A percentile compares a stretch with the other conserved stretches of the same genome.
Conservation (phyloP, 345 rosid genomes). For the Noccaea bulbosa region DNA sequence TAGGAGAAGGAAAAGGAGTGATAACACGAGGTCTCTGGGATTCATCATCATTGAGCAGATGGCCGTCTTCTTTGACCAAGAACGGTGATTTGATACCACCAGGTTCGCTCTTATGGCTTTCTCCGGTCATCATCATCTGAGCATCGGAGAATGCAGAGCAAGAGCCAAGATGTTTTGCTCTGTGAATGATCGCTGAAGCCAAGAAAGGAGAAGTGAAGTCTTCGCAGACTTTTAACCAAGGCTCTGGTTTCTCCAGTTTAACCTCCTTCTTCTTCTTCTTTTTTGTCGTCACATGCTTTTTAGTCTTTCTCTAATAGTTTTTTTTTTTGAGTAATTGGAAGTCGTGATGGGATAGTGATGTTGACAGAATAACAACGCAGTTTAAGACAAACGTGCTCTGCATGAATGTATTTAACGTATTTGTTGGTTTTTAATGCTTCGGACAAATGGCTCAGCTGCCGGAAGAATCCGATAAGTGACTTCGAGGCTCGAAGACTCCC, state of each 20-base stretch:
- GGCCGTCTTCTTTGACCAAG: slow-evolving; percentile 13
- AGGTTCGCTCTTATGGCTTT: slow-evolving; percentile 48
- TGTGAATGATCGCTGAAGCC: slow-evolving; percentile 12
- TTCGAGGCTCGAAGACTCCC: no score
- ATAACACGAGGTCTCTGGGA: slow-evolving; percentile 62
- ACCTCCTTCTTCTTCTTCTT: neutral
- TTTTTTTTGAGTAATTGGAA: no score
- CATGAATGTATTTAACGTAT: no score
- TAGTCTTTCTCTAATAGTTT: neutral
- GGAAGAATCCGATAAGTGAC: no score
- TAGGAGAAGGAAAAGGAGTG: slow-evolving; percentile 85
- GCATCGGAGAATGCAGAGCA: neutral
- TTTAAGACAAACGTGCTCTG: no score
- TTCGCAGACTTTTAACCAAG: slow-evolving; percentile 7
- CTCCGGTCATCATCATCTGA: slow-evolving; percentile 66
- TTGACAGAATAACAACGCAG: neutral
- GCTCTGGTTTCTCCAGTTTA: neutral
- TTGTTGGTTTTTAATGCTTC: no score
- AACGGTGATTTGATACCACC: slow-evolving; percentile 51
- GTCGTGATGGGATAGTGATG: slow-evolving; percentile 2
- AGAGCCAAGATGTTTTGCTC: neutral
- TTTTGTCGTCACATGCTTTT: neutral
- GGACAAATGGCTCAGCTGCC: no score
- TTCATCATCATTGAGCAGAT: slow-evolving; percentile 44
- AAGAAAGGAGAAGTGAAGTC: slow-evolving; percentile 11